Percentiles rank a stretch among this genome's conserved stretches.
Evolutionary conservation across 257 asterid species (phyloP).

Genomic region (Henckelia pumila): DNA sequence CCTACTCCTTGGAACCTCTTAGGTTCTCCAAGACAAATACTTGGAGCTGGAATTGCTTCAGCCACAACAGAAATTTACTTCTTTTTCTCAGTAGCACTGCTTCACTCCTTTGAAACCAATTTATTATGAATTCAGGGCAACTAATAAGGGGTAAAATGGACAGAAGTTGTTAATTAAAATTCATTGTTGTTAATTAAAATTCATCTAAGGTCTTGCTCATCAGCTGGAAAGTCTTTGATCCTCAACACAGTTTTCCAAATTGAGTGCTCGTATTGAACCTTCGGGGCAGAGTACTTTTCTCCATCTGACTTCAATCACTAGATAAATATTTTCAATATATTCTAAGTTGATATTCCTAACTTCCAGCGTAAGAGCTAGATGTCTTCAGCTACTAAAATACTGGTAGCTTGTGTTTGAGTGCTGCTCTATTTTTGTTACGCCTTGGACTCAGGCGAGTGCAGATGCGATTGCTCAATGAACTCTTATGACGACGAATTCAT

Average conservation of each 20-base stretch:
- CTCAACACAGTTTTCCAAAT: conserved; percentile 11
- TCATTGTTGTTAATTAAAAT: background rate
- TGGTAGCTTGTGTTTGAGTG: background rate
- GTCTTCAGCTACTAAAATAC: background rate
- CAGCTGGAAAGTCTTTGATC: conserved; percentile 9
- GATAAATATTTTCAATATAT: conserved; percentile 6
- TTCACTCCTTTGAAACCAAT: conserved; percentile 5
- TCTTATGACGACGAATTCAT: too few species aligned
- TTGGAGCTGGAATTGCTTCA: too few species aligned
- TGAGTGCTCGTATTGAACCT: conserved; percentile 17
- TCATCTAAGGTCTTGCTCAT: conserved; percentile 5
- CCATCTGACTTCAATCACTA: background rate
- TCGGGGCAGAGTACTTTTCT: conserved; percentile 11
- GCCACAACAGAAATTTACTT: background rate
- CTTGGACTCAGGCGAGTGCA: too few species aligned
- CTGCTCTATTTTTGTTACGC: background rate
- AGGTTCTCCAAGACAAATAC: background rate
- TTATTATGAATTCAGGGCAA: background rate
- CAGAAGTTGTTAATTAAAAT: background rate
- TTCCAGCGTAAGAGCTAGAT: conserved; percentile 3
- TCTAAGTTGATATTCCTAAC: conserved; percentile 6
- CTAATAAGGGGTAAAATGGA: background rate
- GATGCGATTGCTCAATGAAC: too few species aligned
- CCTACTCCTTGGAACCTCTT: background rate
- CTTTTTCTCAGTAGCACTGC: background rate